Base-by-base conservation (phyloP, 805 yeast genomes). In the Ascoidea tarda region DNA sequence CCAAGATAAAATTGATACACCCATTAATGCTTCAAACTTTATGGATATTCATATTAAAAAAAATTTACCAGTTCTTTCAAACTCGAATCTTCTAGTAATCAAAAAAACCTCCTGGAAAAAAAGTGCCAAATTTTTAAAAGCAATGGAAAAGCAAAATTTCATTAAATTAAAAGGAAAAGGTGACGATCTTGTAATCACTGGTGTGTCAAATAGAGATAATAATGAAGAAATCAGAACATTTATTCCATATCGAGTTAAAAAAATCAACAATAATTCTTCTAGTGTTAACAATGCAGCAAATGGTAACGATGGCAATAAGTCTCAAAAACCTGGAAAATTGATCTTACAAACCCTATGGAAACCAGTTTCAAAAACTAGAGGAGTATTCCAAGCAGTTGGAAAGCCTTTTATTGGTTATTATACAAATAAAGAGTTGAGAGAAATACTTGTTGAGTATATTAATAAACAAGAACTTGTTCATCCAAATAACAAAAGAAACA, bases 31-130 rank as follows among this genome's bases (percentile, higher is more conserved):
- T 3, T 87, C 97, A 0, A 76, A 73, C 28, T 84, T 91, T 64
- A 81, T 90, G 74, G 76, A 93, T 0, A 76, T 73, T 48, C 81
- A 81, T 59, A 69, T 90, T 12, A 72, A 81, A 55, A 77, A 77
- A 50, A 87, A 88, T 65, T 66, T 91, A n/a, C 95, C 96, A 0
- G 72, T 77, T 0, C 75, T 84, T 52, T 83, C 80, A 59, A 48
- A 28, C 6, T 49, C 58, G 8, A 44, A 32, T 5, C 66, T 67
- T 50, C 76, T 82, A 46, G 81, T 77, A 58, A 75, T 85, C 54
- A 90, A 89, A 65, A 84, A 80, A 61, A 81, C 96, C 0, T 78
- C 89, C 2, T 91, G 95, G 95, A 89, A 86, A 65, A 91, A 91
- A 62, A 79, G 91, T 4, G 76, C 89, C 12, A 90, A 89, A 64